Base-by-base conservation (phyloP, 331 rosid genomes). In the Stylosanthes scabra region DNA sequence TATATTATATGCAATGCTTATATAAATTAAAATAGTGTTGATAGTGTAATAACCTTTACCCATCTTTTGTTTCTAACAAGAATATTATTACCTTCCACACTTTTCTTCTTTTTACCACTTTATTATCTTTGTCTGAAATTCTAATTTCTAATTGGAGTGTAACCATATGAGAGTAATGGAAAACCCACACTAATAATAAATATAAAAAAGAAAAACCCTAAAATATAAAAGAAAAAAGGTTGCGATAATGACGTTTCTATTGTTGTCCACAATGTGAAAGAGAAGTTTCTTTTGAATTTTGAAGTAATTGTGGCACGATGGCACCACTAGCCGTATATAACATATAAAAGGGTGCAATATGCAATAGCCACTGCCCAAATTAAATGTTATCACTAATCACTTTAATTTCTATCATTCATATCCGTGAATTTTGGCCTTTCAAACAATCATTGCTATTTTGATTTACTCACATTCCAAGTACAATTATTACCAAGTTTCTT, bases 371-470 rank as follows among this genome's bases (percentile, higher is more conserved):
- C 49, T 29, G 29, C 75, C 76, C 80, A 71, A 37, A 57, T 78
- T 78, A 71, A 37, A 57, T 78, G 46, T 74, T 68, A 7, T 58
- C 40, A 16, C 67, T 63, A 51, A 14, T 62, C 41, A 13, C 74
- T 72, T 41, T 59, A 31, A 76, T 68, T 63, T 66, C 29, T 28
- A 51, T 9, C 45, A 66, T 52, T 29, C 46, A 58, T 59, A 15
- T n/a, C 41, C 66, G 70, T 56, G 14, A 8, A 16, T 61, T 76
- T 70, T 66, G 47, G 83, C 74, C 71, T 65, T 55, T 49, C 44
- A 11, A 27, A 59, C 34, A 44, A 83, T 83, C 62, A 78, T 68
- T 68, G 52, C 56, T 15, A 5, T 59, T 41, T 80, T 81, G 82
- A 83, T 64, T 68, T 72, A 15, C 70, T 14, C 64, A 51, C 42